phyloP scores from a whole-genome alignment of 1,139 yeast genomes.

The Suhomyces yuchorum region DNA sequence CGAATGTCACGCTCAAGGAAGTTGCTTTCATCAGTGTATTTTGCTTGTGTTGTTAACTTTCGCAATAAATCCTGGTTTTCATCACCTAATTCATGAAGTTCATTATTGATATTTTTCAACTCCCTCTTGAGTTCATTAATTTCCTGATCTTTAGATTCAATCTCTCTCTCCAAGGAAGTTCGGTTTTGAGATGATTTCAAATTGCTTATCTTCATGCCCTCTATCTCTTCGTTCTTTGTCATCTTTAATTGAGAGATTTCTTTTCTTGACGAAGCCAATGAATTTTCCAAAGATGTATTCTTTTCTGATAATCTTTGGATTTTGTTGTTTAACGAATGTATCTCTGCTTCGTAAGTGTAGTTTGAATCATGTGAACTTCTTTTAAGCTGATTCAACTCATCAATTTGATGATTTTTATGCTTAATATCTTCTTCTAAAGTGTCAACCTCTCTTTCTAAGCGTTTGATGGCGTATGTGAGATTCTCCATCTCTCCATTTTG shows the following conservation, averaged over 20 bases:
- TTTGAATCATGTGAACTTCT: slow-evolving; percentile 10
- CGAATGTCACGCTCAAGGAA: background rate
- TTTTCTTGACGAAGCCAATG: slow-evolving; percentile 5
- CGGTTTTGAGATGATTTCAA: background rate
- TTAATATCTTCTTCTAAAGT: slow-evolving; percentile 16
- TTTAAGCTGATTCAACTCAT: slow-evolving; percentile 13
- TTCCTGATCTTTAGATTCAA: slow-evolving; percentile 1
- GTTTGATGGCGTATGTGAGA: slow-evolving; percentile 7
- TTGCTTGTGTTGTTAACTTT: slow-evolving; percentile 10
- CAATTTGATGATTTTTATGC: slow-evolving; percentile 14
- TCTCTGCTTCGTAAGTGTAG: slow-evolving; percentile 13
- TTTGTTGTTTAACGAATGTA: slow-evolving; percentile 13
- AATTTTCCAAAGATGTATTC: slow-evolving; percentile 10
- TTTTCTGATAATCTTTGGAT: slow-evolving; percentile 12
- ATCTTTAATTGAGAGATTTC: slow-evolving; percentile 7
- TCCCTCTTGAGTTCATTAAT: background rate
- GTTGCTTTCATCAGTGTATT: background rate
- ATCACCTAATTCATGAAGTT: slow-evolving; percentile 8
- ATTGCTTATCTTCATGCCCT: slow-evolving; percentile 3
- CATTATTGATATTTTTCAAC: slow-evolving; percentile 4
- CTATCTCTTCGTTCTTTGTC: slow-evolving; percentile 3
- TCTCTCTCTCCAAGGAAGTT: slow-evolving; percentile 2
- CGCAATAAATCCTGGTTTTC: slow-evolving; percentile 15
- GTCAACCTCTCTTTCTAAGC: slow-evolving; percentile 16
- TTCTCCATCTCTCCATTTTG: slow-evolving; percentile 5